Evolutionary conservation across 352 stramenopile genomes (phyloP).

Genomic region (Globisporangium parvum): DNA sequence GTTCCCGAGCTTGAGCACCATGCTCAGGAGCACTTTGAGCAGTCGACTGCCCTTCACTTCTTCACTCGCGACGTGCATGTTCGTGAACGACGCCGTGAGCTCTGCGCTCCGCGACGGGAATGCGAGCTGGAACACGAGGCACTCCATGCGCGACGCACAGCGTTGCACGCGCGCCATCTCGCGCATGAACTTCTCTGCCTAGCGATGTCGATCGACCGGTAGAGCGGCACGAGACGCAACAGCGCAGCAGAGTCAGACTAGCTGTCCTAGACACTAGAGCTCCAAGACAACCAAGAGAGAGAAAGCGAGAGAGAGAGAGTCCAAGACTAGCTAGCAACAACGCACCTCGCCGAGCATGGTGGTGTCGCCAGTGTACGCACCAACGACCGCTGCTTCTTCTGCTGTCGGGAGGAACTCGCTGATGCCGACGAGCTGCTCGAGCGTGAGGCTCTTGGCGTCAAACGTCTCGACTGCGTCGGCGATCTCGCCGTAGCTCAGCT

Average conservation of each 20-base stretch:
- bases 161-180: constrained; percentile 81
- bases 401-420: constrained; percentile 92
- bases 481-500: constrained; percentile 90
- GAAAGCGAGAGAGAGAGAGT: no score
- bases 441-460: constrained; percentile 47
- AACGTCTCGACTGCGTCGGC: constrained; percentile 66
- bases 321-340: background rate
- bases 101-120: constrained; percentile 79
- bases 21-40: constrained; percentile 93
- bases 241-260: no score
- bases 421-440: constrained; percentile 83
- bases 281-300: background rate
- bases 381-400: constrained; percentile 87
- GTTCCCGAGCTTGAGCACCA: constrained; percentile 97
- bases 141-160: constrained; percentile 60
- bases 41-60: constrained; percentile 91
- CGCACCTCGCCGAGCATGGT: constrained; percentile 60
- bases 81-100: constrained; percentile 63
- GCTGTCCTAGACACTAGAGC: background rate
- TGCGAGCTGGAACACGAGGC: constrained; percentile 76
- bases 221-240: no score
- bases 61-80: constrained; percentile 89
- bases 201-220: background rate
- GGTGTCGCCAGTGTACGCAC: constrained; percentile 69
- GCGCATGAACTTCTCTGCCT: constrained; percentile 86